phyloP scores from a whole-genome alignment of 148 eudicot species.

The Camellia lanceoleosa region DNA sequence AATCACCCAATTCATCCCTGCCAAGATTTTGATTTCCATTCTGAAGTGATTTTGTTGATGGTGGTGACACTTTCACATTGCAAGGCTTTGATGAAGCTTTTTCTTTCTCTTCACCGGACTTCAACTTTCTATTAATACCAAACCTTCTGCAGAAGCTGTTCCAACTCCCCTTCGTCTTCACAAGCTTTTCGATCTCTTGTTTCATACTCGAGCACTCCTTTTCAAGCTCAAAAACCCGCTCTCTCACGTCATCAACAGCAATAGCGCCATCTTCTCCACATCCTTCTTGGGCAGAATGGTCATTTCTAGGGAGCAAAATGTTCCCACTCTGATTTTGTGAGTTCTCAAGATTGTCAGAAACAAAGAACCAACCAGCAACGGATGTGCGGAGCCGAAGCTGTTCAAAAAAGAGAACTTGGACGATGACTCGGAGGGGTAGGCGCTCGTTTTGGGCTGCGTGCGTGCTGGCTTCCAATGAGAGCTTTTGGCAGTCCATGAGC shows the following conservation, averaged over 20 bases:
- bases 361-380: constrained; percentile 61
- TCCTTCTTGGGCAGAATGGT: constrained; percentile 17
- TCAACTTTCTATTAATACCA: background rate
- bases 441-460: constrained; percentile 75
- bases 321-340: constrained; percentile 35
- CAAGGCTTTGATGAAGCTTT: constrained; percentile 15
- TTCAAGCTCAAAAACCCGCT: constrained; percentile 59
- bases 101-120: background rate
- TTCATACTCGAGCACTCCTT: constrained; percentile 56
- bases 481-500: constrained; percentile 67
- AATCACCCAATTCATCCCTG: constrained; percentile 1
- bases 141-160: constrained; percentile 36
- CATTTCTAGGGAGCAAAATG: background rate
- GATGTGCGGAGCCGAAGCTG: constrained; percentile 62
- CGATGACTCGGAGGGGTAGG: constrained; percentile 66
- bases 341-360: constrained; percentile 46
- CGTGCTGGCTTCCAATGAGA: constrained; percentile 69
- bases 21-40: background rate
- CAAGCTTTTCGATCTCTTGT: constrained; percentile 47
- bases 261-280: background rate
- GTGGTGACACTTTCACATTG: background rate
- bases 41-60: background rate
- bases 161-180: constrained; percentile 51
- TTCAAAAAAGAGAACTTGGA: constrained; percentile 72
- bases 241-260: constrained; percentile 43